Evolutionary conservation across 129 eudicot genomes (phyloP).

Genomic region (Centella asiatica): DNA sequence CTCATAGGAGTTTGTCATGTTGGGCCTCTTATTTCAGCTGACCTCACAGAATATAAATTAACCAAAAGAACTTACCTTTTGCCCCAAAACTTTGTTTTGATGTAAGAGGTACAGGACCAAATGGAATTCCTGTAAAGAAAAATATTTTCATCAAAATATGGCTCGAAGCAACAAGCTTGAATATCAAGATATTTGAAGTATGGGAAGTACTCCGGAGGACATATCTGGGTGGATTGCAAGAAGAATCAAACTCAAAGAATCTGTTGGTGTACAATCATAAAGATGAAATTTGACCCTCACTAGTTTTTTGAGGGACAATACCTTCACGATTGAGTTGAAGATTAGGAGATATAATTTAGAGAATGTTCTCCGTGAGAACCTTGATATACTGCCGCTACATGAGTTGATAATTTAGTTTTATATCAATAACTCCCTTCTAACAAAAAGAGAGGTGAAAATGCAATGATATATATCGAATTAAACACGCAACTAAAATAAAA

Average conservation of each 20-base stretch:
- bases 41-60: neutral
- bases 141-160: slow-evolving; percentile 28
- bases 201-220: slow-evolving; percentile 7
- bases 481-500: neutral
- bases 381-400: neutral
- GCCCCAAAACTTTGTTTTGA: slow-evolving; percentile 68
- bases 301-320: neutral
- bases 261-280: neutral
- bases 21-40: neutral
- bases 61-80: slow-evolving; percentile 62
- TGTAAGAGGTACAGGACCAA: slow-evolving; percentile 62
- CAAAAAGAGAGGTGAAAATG: too few species aligned
- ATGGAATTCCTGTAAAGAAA: slow-evolving; percentile 69
- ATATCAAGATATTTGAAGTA: slow-evolving; percentile 15
- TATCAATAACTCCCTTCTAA: neutral
- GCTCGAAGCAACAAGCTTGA: slow-evolving; percentile 22
- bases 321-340: neutral
- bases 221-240: slow-evolving; percentile 5
- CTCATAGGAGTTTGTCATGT: neutral
- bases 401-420: neutral
- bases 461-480: too few species aligned
- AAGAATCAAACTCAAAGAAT: slow-evolving; percentile 6
- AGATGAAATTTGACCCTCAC: neutral
- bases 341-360: neutral
- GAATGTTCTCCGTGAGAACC: neutral